Evolutionary conservation across 139 green algal genomes (phyloP).

Genomic region (Ulvella scutata): DNA sequence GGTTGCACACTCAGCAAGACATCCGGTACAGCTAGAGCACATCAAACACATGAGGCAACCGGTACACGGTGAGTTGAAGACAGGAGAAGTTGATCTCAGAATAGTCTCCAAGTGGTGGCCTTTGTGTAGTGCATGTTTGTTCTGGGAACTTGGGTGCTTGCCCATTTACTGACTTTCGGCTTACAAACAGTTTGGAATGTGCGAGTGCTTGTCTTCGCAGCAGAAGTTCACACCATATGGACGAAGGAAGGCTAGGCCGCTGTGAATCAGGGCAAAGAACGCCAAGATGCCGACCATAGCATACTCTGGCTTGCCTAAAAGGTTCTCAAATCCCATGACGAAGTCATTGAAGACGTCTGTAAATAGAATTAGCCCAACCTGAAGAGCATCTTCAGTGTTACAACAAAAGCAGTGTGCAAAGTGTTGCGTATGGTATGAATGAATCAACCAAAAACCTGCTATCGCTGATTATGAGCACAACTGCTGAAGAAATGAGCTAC

Average conservation of each 20-base stretch:
- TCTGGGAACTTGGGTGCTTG: no score
- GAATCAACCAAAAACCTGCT: background rate
- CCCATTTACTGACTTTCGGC: no score
- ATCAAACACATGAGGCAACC: no score
- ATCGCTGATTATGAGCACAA: background rate
- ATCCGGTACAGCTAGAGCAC: no score
- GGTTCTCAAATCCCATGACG: constrained; percentile 25
- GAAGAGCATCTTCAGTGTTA: background rate
- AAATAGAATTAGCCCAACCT: background rate
- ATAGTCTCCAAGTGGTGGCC: no score
- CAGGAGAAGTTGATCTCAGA: no score
- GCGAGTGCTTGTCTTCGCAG: no score
- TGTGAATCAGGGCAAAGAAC: constrained; percentile 80
- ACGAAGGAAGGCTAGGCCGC: constrained; percentile 69
- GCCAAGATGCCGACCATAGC: constrained; percentile 67
- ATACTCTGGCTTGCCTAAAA: constrained; percentile 31
- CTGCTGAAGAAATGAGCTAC: background rate
- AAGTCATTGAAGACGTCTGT: constrained; percentile 32
- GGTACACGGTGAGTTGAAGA: no score
- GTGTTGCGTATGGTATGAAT: background rate
- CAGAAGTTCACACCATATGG: constrained; percentile 41
- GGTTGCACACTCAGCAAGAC: no score
- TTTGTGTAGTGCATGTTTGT: no score
- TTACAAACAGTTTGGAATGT: no score
- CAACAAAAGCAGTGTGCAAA: background rate